Evolutionary conservation across 2,329 filamentous ascomycete species (phyloP).

Genomic region (Colletotrichum sp.): DNA sequence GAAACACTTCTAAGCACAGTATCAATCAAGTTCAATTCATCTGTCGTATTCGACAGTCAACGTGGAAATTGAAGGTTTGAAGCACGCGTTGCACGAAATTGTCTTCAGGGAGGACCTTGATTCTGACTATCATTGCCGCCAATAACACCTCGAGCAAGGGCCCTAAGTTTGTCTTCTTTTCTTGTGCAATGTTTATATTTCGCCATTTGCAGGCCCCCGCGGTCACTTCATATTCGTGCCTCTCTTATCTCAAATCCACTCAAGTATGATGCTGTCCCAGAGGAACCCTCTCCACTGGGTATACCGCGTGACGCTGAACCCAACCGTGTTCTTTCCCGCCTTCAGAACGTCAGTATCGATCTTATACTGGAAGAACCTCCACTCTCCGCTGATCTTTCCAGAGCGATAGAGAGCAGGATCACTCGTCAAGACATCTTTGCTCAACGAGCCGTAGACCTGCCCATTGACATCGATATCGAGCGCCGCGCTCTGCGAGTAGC

Average conservation of each 20-base stretch:
- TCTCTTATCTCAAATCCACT: not conserved
- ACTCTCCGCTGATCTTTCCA: slow-evolving; percentile 16
- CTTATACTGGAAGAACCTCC: slow-evolving; percentile 16
- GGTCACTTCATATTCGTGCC: not conserved
- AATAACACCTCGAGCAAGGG: not conserved
- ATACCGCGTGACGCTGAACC: slow-evolving; percentile 9
- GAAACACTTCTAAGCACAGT: too few relatives aligned
- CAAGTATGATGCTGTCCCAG: slow-evolving; percentile 18
- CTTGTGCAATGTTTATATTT: not conserved
- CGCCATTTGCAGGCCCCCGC: not conserved
- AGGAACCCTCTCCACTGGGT: slow-evolving; percentile 18
- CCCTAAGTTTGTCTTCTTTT: fast-evolving
- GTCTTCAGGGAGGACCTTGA: not conserved
- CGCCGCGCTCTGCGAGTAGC: slow-evolving; percentile 33
- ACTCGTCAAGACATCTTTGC: slow-evolving; percentile 9
- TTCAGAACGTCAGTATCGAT: not conserved
- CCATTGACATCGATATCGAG: slow-evolving; percentile 16
- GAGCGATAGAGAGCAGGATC: slow-evolving; percentile 19
- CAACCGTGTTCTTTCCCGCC: slow-evolving; percentile 8
- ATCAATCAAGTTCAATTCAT: too few relatives aligned
- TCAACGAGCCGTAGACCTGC: slow-evolving; percentile 1
- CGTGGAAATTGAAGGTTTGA: too few relatives aligned
- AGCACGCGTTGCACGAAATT: not conserved
- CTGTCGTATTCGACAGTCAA: too few relatives aligned
- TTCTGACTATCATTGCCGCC: not conserved